Evolutionary conservation across 2,329 filamentous ascomycete species (phyloP).

Genomic region (Alternaria atra): DNA sequence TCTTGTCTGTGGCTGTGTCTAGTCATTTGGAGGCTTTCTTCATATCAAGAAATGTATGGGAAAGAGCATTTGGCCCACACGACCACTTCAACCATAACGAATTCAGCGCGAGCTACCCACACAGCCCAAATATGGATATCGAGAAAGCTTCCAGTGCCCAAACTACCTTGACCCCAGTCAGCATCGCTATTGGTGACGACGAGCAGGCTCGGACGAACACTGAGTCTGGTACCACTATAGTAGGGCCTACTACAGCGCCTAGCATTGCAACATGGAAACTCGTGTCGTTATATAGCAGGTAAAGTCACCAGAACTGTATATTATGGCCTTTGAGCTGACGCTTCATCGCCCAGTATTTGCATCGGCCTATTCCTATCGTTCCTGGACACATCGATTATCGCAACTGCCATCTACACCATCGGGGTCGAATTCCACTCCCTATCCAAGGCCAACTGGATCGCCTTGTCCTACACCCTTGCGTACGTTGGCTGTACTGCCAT

Average conservation of each 20-base stretch:
- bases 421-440: constrained; percentile 59
- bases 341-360: constrained; percentile 52
- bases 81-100: neutral
- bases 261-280: constrained; percentile 5
- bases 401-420: constrained; percentile 66
- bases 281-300: neutral
- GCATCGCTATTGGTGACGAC: neutral
- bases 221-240: neutral
- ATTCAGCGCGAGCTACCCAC: neutral
- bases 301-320: neutral
- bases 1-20: neutral
- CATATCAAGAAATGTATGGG: neutral
- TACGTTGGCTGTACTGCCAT: constrained; percentile 64
- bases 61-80: neutral
- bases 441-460: constrained; percentile 28
- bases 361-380: constrained; percentile 66
- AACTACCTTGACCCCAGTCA: neutral
- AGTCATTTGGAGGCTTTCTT: neutral
- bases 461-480: constrained; percentile 51
- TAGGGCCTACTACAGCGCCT: neutral
- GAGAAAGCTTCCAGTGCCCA: neutral
- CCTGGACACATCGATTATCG: constrained; percentile 68
- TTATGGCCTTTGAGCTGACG: neutral
- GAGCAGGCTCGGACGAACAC: neutral
- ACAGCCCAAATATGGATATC: neutral